Conservation (phyloP, 1,284 basidiomycete species). For the Puccinia horiana region DNA sequence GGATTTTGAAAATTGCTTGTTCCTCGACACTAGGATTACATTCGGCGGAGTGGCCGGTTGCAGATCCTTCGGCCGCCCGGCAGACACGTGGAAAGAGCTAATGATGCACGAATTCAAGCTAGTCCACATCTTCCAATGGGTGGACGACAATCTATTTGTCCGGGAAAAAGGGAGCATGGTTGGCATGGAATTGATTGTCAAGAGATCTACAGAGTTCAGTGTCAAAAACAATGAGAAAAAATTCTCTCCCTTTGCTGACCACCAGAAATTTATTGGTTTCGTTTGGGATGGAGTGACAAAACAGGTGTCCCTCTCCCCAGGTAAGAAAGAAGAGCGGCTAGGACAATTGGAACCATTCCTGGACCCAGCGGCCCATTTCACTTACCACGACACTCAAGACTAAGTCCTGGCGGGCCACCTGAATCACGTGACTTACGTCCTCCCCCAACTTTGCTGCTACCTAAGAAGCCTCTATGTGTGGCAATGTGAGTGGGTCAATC, state of each 20-base stretch:
- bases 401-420: not conserved
- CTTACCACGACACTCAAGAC: not conserved
- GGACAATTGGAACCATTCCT: not conserved
- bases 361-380: not conserved
- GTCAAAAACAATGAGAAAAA: not conserved
- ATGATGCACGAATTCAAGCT: conserved; percentile 3
- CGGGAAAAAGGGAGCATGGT: too few species aligned
- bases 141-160: conserved; percentile 4
- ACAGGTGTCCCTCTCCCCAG: not conserved
- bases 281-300: not conserved
- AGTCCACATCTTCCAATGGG: not conserved
- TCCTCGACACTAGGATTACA: not conserved
- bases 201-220: not conserved
- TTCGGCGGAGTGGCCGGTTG: not conserved
- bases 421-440: not conserved
- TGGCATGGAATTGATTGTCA: not conserved
- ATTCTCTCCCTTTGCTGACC: too few species aligned
- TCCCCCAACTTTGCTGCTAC: not conserved
- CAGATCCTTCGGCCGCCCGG: not conserved
- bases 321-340: not conserved
- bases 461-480: not conserved
- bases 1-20: too few species aligned
- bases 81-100: not conserved
- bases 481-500: not conserved
- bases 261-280: conserved; percentile 18